Evolutionary conservation across 768 basidiomycete genomes (phyloP).

Genomic region (Suillus tomentosus): DNA sequence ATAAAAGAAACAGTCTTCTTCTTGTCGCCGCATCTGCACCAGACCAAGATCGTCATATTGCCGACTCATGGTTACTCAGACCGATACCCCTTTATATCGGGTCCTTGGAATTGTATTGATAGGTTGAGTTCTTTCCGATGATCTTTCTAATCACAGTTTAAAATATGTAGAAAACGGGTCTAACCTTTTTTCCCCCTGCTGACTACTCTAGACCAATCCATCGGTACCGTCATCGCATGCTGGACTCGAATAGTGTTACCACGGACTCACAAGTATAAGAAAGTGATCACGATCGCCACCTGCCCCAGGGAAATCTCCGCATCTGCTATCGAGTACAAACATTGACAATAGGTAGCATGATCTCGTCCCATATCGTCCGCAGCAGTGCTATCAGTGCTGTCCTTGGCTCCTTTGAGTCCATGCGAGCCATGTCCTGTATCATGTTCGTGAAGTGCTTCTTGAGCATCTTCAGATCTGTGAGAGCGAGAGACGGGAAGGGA

Average conservation of each 20-base stretch:
- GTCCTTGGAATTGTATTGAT: too few species aligned
- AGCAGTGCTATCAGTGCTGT: neutral
- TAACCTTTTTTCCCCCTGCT: neutral
- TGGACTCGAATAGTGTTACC: too few species aligned
- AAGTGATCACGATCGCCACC: too few species aligned
- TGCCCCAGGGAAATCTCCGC: too few species aligned
- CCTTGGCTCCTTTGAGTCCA: neutral
- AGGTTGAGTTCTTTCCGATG: too few species aligned
- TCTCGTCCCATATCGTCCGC: neutral
- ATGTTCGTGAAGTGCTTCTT: neutral
- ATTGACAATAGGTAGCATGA: slow-evolving; percentile 14
- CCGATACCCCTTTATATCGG: too few species aligned
- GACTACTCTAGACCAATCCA: neutral
- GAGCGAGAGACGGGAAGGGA: neutral
- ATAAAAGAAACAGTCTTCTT: too few species aligned
- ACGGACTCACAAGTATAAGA: too few species aligned
- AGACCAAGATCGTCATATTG: too few species aligned
- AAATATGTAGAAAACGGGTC: neutral
- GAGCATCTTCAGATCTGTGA: neutral
- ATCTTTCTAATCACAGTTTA: neutral
- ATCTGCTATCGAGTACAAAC: too few species aligned
- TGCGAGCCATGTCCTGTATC: neutral
- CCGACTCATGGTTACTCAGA: too few species aligned
- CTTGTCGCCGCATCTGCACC: too few species aligned
- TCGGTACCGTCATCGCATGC: neutral